Evolutionary conservation across 176 grass and related monocot genomes (phyloP).

Genomic region (Carex parvula): DNA sequence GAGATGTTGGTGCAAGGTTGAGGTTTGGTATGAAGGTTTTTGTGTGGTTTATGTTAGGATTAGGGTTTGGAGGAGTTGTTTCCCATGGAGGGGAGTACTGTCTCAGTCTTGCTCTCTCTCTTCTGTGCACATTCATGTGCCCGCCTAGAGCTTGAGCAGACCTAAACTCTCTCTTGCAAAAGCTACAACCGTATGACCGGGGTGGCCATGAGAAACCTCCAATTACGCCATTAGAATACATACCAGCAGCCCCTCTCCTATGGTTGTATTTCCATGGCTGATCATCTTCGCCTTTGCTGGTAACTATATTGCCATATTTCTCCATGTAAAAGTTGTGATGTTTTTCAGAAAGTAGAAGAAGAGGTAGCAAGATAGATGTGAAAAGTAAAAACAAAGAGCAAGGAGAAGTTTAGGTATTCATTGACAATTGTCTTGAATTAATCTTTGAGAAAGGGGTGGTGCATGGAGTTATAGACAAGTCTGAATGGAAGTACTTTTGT

Average conservation of each 20-base stretch:
- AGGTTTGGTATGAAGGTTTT: slow-evolving; percentile 32
- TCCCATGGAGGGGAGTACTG: slow-evolving; percentile 31
- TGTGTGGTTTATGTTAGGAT: slow-evolving; percentile 7
- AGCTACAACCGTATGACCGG: slow-evolving; percentile 42
- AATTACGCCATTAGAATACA: slow-evolving; percentile 3
- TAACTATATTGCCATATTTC: slow-evolving; percentile 10
- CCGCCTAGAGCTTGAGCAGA: slow-evolving; percentile 49
- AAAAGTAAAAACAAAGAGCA: slow-evolving; percentile 9
- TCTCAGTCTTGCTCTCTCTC: slow-evolving; percentile 38
- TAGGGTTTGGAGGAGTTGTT: slow-evolving; percentile 15
- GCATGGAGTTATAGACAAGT: slow-evolving; percentile 23
- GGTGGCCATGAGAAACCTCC: slow-evolving; percentile 37
- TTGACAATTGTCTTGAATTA: background rate
- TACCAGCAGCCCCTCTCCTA: slow-evolving; percentile 18
- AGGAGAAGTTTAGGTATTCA: background rate
- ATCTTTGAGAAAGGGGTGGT: slow-evolving; percentile 3
- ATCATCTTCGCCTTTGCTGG: slow-evolving; percentile 25
- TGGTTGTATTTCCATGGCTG: slow-evolving; percentile 27
- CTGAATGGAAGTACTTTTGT: slow-evolving; percentile 22
- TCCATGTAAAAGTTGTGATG: slow-evolving; percentile 29
- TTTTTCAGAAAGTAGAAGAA: background rate
- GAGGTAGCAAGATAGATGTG: background rate
- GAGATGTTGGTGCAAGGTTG: slow-evolving; percentile 33
- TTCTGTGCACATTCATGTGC: slow-evolving; percentile 49
- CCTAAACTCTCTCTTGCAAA: slow-evolving; percentile 48